Evolutionary conservation across 345 rosid species (phyloP).

Genomic region (Euphorbia pulcherrima): DNA sequence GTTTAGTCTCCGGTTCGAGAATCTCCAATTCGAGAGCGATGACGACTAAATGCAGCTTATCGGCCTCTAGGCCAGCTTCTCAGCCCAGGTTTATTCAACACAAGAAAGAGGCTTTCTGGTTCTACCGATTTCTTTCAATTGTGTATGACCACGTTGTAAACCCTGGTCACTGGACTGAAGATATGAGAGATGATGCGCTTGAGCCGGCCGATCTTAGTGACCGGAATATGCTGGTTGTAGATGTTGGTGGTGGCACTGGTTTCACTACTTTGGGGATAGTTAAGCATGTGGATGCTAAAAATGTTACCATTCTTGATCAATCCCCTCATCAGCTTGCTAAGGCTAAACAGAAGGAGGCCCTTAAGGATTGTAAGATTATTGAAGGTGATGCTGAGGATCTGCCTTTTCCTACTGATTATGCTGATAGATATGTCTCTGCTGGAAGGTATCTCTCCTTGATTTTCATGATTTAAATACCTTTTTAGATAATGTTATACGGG

Average conservation of each 20-base stretch:
- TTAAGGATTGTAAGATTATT: constrained; percentile 85
- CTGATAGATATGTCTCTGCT: constrained; percentile 93
- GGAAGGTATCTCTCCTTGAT: constrained; percentile 54
- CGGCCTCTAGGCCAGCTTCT: constrained; percentile 79
- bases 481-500: too few species aligned
- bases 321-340: constrained; percentile 98
- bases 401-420: constrained; percentile 79
- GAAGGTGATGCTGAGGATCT: constrained; percentile 98
- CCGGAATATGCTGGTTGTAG: constrained; percentile 77
- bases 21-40: constrained; percentile 29
- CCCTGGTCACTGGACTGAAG: constrained; percentile 97
- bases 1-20: constrained; percentile 29
- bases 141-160: constrained; percentile 87
- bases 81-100: constrained; percentile 97
- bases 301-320: constrained; percentile 93
- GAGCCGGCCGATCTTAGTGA: constrained; percentile 87
- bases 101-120: constrained; percentile 98
- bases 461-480: too few species aligned
- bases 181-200: constrained; percentile 94
- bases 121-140: constrained; percentile 90
- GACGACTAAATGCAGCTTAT: constrained; percentile 54
- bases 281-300: constrained; percentile 89
- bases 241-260: constrained; percentile 99
- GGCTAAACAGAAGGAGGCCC: constrained; percentile 91
- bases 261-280: constrained; percentile 95